Percentiles rank a stretch among this genome's conserved stretches.
Evolutionary conservation across 768 basidiomycete genomes (phyloP).

Genomic region (Psilocybe sp.): DNA sequence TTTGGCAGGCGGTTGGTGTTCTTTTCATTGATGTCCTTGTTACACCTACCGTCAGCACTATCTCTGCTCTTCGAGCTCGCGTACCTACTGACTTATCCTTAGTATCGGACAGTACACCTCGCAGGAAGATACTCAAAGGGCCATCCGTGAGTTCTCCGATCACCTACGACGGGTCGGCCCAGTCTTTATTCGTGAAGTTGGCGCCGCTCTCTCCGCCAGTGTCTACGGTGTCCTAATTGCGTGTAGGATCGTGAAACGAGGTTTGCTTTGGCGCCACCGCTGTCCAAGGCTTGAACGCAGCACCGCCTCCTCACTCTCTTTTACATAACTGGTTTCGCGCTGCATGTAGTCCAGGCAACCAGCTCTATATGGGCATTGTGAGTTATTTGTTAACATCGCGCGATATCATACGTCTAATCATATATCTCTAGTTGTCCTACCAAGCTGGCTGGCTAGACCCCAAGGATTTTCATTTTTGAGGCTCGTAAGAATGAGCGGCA

Average conservation of each 20-base stretch:
- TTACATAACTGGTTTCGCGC: constrained; percentile 72
- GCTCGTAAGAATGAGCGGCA: constrained; percentile 86
- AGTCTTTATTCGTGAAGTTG: constrained; percentile 94
- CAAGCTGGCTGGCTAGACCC: constrained; percentile 98
- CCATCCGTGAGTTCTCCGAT: constrained; percentile 90
- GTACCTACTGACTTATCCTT: constrained; percentile 11
- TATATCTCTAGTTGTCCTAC: constrained; percentile 69
- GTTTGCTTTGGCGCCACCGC: constrained; percentile 96
- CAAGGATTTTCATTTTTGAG: constrained; percentile 95
- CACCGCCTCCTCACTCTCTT: constrained; percentile 79
- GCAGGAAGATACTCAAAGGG: constrained; percentile 85
- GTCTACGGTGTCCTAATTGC: constrained; percentile 3
- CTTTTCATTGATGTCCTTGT: constrained; percentile 99
- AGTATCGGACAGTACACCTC: constrained; percentile 96
- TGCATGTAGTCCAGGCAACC: constrained; percentile 73
- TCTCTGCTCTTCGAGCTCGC: background rate
- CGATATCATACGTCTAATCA: background rate
- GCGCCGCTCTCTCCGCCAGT: background rate
- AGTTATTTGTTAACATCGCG: constrained; percentile 17
- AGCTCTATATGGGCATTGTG: constrained; percentile 91
- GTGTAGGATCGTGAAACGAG: constrained; percentile 88
- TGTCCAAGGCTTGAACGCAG: constrained; percentile 78
- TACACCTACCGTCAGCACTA: constrained; percentile 94
- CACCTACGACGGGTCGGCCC: constrained; percentile 85
- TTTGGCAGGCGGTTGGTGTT: constrained; percentile 92